Evolutionary conservation across 345 rosid genomes (phyloP), one percentile per base, ranked within the genome.

Genomic region (Jatropha curcas): DNA sequence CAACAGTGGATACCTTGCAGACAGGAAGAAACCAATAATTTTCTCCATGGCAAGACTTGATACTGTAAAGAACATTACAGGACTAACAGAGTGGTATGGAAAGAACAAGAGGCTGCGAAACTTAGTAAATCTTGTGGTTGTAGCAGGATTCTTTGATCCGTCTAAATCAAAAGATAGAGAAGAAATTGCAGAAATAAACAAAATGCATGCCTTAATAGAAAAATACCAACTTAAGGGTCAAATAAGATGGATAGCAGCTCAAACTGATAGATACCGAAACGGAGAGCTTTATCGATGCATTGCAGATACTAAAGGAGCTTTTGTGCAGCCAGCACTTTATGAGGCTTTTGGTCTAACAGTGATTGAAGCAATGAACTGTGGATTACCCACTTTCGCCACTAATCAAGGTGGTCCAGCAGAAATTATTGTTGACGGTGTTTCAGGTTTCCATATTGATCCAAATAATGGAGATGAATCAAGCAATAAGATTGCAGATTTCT

Each of bases 21-120:
- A 89, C 52, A 80, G 70, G 76, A 82, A 80, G 68, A 95, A 91
- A 74, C 99, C 98, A 0, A 88, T 95, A 53, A 92, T 95, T 71
- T 91, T 95, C 85, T 92, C 99, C 5, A 95, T 95, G 99, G 98
- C 99, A n/a, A 89, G 99, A 69, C 94, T 95, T 0, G 98, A 92
- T 73, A 85, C 86, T 0, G 97, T 95, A 57, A 95, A 95, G 75
- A 95, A 95, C 87, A 89, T 95, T 60, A 81, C 89, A 2, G 97
- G 98, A 63, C 83, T 95, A 75, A 86, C 87, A 5, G 98, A 95
- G 77, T 92, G 97, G 99, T 95, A 85, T 28, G 98, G 94, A n/a
- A 89, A 86, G 83, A 94, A 86, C 84, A 88, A 84, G 56, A 84
- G 80, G 83, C 85, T 92, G 43, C 87, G 93, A 77, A 83, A 81